Base-by-base conservation (phyloP, 2,329 filamentous ascomycete species). In the Microdochium nivale region DNA sequence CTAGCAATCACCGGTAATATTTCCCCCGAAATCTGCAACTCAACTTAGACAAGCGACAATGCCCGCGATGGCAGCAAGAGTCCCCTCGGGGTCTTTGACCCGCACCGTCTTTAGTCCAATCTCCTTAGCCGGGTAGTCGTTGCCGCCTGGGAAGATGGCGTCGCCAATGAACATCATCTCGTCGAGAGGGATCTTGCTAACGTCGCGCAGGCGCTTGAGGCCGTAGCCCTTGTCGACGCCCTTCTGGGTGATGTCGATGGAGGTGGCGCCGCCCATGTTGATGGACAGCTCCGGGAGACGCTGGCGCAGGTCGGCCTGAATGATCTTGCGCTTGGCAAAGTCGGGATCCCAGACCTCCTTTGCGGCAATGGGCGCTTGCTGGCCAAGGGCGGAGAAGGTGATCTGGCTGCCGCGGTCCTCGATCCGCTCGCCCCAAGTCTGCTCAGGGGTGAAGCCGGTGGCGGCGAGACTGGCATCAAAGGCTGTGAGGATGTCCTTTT, bases 371-470 rank as follows among this genome's bases (percentile, higher is more conserved):
- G 69, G 68, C 7, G 69, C 67, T 53, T 68, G 54, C 57, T 70
- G 69, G 43, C 69, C 69, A 1, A 71, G 67, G 2, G 68, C 68
- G 1, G 68, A 70, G 56, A 71, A 70, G 13, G 68, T 71, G 50
- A 71, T 70, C 59, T 71, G 67, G 56, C 65, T 68, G 27, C 68
- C 69, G 46, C 69, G 69, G 53, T 71, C 68, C 52, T 71, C 69
- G 53, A 71, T 69, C 37, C 65, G 59, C 51, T 65, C 56, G 23
- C 67, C 69, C 69, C 68, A 70, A 11, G 67, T 69, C 59, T 67
- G 49, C 53, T 65, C 62, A 3, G 68, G 68, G 44, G 55, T 61
- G 59, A 69, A 68, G 3, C 67, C 67, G 3, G 67, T 68, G 9
- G 62, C 64, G n/a, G 60, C 58, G 49, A 71, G 62, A 2, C 67